These are phyloP conservation scores for Eragrostis nindensis DNA, from an alignment of 176 grass and related monocot species.

Conservation along the genomic window DNA sequence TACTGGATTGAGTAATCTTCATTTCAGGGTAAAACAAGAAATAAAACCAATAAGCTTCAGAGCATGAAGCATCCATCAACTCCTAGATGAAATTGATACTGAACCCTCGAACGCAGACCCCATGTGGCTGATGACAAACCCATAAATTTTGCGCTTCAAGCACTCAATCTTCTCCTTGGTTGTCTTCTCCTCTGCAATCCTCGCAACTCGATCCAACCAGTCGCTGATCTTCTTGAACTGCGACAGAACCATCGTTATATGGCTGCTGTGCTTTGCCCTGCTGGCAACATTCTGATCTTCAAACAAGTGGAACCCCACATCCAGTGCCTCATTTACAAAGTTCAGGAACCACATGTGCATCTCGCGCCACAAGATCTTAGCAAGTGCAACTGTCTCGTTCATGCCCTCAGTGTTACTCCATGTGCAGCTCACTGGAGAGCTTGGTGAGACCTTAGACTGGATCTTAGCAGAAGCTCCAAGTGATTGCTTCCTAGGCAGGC, in stretches of 20 bases:
- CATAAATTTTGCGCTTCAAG: constrained; percentile 75
- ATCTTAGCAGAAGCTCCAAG: constrained; percentile 45
- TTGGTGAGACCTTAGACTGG: constrained; percentile 39
- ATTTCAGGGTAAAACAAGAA: background rate
- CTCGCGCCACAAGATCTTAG: constrained; percentile 44
- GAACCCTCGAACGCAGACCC: constrained; percentile 59
- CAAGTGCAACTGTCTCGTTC: constrained; percentile 53
- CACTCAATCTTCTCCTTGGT: constrained; percentile 60
- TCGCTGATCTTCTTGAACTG: constrained; percentile 77
- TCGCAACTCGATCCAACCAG: constrained; percentile 68
- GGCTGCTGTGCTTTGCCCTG: constrained; percentile 47
- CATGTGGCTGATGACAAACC: constrained; percentile 79
- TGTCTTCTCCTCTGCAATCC: constrained; percentile 45
- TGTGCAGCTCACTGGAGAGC: background rate
- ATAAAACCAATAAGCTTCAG: background rate
- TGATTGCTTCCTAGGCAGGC: constrained; percentile 49
- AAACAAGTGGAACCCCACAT: constrained; percentile 66
- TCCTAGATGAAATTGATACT: constrained; percentile 44
- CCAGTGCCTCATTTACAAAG: constrained; percentile 74
- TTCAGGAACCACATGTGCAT: constrained; percentile 84
- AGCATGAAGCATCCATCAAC: constrained; percentile 22
- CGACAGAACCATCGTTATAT: constrained; percentile 63
- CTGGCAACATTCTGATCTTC: constrained; percentile 48
- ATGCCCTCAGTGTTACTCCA: constrained; percentile 53
- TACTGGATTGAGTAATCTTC: background rate